Percentiles rank a stretch among this genome's conserved stretches.
Conservation (phyloP, 768 basidiomycete species). For the Bullera alba region DNA sequence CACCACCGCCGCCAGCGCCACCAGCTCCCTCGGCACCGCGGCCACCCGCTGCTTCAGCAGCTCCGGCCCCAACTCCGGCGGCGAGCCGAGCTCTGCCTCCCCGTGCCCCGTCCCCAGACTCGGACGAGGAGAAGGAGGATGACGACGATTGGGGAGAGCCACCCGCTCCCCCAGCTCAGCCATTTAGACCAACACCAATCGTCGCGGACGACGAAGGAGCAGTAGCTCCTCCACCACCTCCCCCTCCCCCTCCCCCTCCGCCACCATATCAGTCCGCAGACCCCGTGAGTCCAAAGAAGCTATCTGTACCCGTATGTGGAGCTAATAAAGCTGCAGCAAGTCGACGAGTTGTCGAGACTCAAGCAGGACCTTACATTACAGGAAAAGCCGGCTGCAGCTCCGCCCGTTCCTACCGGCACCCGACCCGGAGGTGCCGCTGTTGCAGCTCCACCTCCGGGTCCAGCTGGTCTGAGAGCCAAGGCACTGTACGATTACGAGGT, state of each 20-base stretch:
- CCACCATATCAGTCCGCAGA: slow-evolving; percentile 34
- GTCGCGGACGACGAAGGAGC: slow-evolving; percentile 8
- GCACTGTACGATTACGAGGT: slow-evolving; percentile 74
- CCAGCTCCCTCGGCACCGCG: slow-evolving; percentile 15
- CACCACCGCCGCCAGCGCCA: slow-evolving; percentile 16
- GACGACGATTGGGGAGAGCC: slow-evolving; percentile 47
- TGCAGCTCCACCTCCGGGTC: slow-evolving; percentile 27
- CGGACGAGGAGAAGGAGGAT: slow-evolving; percentile 44
- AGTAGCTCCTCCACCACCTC: neutral
- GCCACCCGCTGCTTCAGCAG: slow-evolving; percentile 7
- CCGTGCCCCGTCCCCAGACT: slow-evolving; percentile 43
- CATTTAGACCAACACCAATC: slow-evolving; percentile 49
- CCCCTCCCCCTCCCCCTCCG: slow-evolving; percentile 39
- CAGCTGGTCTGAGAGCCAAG: slow-evolving; percentile 59
- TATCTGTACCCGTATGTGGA: neutral
- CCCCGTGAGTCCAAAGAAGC: slow-evolving; percentile 16
- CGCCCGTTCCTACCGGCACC: slow-evolving; percentile 40
- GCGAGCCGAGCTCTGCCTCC: slow-evolving; percentile 22
- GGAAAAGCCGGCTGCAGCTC: slow-evolving; percentile 31
- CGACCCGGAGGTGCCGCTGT: slow-evolving; percentile 36
- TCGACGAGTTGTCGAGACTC: slow-evolving; percentile 36
- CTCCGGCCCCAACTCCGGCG: slow-evolving; percentile 7
- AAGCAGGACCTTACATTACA: slow-evolving; percentile 36
- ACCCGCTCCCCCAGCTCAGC: slow-evolving; percentile 47
- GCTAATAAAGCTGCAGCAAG: slow-evolving; percentile 15